A percentile compares a stretch with the other conserved stretches of the same genome.
Conservation (phyloP, 2,329 filamentous ascomycete species). For the Ceratocystis colombiana region DNA sequence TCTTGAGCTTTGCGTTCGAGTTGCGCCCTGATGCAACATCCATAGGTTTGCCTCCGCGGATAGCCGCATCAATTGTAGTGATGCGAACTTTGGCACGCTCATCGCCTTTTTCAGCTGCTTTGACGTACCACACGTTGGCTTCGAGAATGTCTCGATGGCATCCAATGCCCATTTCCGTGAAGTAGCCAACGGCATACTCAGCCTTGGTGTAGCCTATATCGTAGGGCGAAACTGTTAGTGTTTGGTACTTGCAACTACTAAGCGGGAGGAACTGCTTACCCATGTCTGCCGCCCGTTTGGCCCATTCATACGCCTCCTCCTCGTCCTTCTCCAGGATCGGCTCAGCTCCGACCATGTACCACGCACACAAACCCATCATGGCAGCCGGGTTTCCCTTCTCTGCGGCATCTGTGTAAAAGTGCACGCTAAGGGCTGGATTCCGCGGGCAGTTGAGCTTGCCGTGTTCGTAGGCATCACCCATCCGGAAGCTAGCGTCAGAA, state of each 20-base stretch:
- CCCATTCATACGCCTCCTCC: slow-evolving; percentile 94
- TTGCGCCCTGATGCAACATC: slow-evolving; percentile 41
- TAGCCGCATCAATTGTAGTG: slow-evolving; percentile 74
- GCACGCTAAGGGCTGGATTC: slow-evolving; percentile 85
- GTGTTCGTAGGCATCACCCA: slow-evolving; percentile 97
- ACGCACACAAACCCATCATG: slow-evolving; percentile 98
- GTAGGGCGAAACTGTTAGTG: background rate
- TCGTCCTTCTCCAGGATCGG: slow-evolving; percentile 91
- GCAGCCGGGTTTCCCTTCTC: slow-evolving; percentile 72
- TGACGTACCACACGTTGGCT: slow-evolving; percentile 97
- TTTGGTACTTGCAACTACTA: background rate
- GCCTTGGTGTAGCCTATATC: slow-evolving; percentile 55
- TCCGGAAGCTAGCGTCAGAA: slow-evolving; percentile 69
- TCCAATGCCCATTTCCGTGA: slow-evolving; percentile 97
- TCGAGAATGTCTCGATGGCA: slow-evolving; percentile 89
- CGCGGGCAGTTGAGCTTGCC: slow-evolving; percentile 76
- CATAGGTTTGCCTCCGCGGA: slow-evolving; percentile 49
- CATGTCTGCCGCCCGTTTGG: slow-evolving; percentile 69
- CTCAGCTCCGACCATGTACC: slow-evolving; percentile 94
- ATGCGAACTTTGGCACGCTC: slow-evolving; percentile 80
- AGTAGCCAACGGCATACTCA: slow-evolving; percentile 93
- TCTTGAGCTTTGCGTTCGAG: slow-evolving; percentile 43
- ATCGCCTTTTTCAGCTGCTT: slow-evolving; percentile 84
- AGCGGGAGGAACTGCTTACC: slow-evolving; percentile 47
- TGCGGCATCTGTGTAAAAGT: slow-evolving; percentile 92